Evolutionary conservation across 2,329 filamentous ascomycete genomes (phyloP), one percentile per base, ranked within the genome.

Genomic region (Fusarium bactridioides): DNA sequence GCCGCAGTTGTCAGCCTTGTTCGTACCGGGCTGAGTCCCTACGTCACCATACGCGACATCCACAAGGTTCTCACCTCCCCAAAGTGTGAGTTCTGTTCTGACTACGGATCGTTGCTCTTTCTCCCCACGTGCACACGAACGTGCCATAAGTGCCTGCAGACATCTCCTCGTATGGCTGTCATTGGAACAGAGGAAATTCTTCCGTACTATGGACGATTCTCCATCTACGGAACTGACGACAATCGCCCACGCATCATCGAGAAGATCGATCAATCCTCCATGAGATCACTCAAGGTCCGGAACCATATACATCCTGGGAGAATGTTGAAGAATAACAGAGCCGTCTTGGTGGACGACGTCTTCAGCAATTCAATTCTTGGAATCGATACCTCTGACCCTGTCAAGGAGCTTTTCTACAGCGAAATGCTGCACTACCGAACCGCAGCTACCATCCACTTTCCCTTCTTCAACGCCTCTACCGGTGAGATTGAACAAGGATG

Each of bases 1-100:
- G 0, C 16, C 7, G 31, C 31, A 1, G 2, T 51, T 0, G 6
- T 25, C 9, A 21, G 13, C 7, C 10, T 51, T 5, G 4, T 8
- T 3, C 48, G 31, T 10, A 21, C 48, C 2, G 29, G 48, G 0
- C 5, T 51, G 6, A 51, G 48, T 18, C 4, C n/a, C 1, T 4
- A 25, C 4, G 1, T 35, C 3, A 21, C 48, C 16, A 25, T 51
- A 2, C 9, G 31, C 2, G 31, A 23, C 0, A 33, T 51, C 1
- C 4, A 51, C 3, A 2, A 4, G 0, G 18, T n/a, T 0, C 31
- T 51, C 4, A 35, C 18, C 2, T 35, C n/a, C 0, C 4, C 16
- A 1, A 19, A 35, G 6, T 51, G 48, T 10, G 16, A 5, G 1
- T 13, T 25, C 2, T 53, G 50, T 0, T 23, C n/a, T 0, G 10